Evolutionary conservation across 306 rosid species (phyloP), one percentile per base, ranked within the genome.

Genomic region (Trifolium repens): DNA sequence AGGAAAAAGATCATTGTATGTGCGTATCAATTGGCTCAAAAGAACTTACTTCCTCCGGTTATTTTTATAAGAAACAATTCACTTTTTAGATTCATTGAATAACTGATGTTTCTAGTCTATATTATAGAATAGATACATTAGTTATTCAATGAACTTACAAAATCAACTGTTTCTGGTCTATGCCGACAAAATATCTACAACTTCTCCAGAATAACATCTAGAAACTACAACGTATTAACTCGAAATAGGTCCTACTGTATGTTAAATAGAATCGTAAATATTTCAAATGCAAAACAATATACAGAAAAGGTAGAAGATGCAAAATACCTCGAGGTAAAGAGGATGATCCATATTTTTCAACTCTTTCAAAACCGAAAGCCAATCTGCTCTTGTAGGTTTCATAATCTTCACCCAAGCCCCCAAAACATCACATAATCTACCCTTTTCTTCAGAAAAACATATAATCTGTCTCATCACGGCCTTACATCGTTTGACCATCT

Each of bases 301-400:
- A n/a, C 40, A 26, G 39, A 59, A 24, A 42, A 19, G 5, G 22
- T 22, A 43, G 1, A 62, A 74, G 19, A 59, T 6, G 58, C 2
- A 34, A 81, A 83, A 58, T 82, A 90, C 98, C 97, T 91, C 74
- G 19, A 84, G 84, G 76, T 87, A 85, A 65, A 90, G 83, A n/a
- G 91, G 94, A 84, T 90, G 88, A 54, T 84, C 84, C 79, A 59
- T 88, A 9, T 2, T 69, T 55, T 72, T 84, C 87, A 94, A 82
- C 68, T 90, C 88, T 75, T 90, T 94, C 39, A 94, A 78, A 91
- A 94, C 84, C 7, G 81, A 76, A 78, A 94, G 97, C 96, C 98
- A 94, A 42, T 94, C 93, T 65, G 94, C 93, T 84, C 97, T 85
- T 6, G 53, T 26, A 69, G 98, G 98, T 87, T 69, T 91, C 98